Conservation (phyloP, 495 filamentous ascomycete genomes). For the Echria macrotheca region DNA sequence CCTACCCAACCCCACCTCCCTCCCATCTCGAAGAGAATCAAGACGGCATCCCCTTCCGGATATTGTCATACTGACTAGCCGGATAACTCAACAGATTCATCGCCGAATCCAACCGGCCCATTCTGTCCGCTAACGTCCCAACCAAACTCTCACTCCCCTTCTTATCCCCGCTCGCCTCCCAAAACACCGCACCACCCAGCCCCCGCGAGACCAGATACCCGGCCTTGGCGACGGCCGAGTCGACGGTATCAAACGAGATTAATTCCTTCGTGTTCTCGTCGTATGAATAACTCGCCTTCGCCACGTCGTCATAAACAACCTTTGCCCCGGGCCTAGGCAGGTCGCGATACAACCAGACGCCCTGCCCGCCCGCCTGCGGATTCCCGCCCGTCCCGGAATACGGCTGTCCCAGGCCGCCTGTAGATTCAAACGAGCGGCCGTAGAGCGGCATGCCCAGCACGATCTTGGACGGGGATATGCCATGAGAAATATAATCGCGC, state of each 20-base stretch:
- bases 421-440: constrained; percentile 71
- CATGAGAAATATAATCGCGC: constrained; percentile 57
- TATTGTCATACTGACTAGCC: constrained; percentile 66
- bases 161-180: constrained; percentile 78
- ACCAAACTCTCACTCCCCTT: constrained; percentile 56
- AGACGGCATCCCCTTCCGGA: constrained; percentile 50
- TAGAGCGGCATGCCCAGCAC: constrained; percentile 83
- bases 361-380: constrained; percentile 72
- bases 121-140: constrained; percentile 50
- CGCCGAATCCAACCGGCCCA: constrained; percentile 50
- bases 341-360: constrained; percentile 74
- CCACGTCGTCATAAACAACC: constrained; percentile 44
- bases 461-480: constrained; percentile 62
- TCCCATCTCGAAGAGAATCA: no score
- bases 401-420: constrained; percentile 60
- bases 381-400: constrained; percentile 64
- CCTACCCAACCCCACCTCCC: no score
- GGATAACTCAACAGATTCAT: constrained; percentile 60
- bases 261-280: constrained; percentile 53
- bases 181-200: constrained; percentile 84
- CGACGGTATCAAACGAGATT: constrained; percentile 70
- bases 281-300: constrained; percentile 65
- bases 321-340: constrained; percentile 44
- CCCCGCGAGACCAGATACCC: constrained; percentile 56
- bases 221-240: constrained; percentile 56